Percentiles rank a stretch among this genome's conserved stretches.
phyloP scores from a whole-genome alignment of 208 protist species.

The Acanthamoeba polyphaga region DNA sequence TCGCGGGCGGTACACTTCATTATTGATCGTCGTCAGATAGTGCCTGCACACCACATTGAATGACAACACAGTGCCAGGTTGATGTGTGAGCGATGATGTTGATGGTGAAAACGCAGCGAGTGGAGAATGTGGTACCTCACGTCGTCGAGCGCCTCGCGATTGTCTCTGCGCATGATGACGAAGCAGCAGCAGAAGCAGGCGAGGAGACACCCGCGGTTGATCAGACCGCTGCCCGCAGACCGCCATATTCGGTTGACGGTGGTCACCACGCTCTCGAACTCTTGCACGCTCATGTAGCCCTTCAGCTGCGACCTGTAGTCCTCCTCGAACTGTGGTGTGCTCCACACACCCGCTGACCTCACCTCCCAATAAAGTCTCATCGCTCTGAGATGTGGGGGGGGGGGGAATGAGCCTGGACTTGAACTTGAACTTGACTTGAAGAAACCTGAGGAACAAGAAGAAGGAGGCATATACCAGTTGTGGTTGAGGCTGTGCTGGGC shows the following conservation, averaged over 20 bases:
- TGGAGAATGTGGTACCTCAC: background rate
- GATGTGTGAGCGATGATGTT: background rate
- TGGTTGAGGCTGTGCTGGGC: background rate
- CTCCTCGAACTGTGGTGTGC: slow-evolving; percentile 19
- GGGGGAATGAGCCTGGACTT: background rate
- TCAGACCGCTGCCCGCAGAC: background rate
- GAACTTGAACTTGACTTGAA: too few relatives aligned
- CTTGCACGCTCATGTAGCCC: background rate
- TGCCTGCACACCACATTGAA: background rate
- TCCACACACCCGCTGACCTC: background rate
- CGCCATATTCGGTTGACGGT: slow-evolving; percentile 37
- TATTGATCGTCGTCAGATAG: background rate
- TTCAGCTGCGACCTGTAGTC: slow-evolving; percentile 17
- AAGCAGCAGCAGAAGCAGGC: slow-evolving; percentile 15
- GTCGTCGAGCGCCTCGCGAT: background rate
- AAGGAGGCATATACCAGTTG: background rate
- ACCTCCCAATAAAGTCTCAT: slow-evolving; percentile 18
- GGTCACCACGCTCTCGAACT: background rate
- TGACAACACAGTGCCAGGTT: background rate
- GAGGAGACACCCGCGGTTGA: slow-evolving; percentile 2
- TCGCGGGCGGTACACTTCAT: background rate
- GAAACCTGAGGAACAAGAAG: background rate
- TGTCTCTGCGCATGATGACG: background rate
- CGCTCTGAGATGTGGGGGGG: background rate
- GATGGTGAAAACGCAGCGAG: background rate